phyloP scores from a whole-genome alignment of 2,329 filamentous ascomycete genomes.

The Penicillium sp. region DNA sequence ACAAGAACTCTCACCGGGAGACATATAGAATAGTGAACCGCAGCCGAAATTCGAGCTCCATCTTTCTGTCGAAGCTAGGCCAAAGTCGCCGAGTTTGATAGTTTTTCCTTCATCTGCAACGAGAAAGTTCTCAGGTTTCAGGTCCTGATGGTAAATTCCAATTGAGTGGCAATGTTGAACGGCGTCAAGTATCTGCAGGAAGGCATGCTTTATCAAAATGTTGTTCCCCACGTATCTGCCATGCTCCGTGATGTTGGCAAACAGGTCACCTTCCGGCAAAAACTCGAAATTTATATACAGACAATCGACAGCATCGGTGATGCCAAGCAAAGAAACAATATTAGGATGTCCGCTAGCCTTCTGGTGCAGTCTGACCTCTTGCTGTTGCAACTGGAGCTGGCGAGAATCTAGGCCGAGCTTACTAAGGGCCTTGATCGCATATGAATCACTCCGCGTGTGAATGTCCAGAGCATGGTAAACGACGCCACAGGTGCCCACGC shows the following conservation, averaged over 20 bases:
- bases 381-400: not conserved
- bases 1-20: not conserved
- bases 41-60: not conserved
- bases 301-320: not conserved
- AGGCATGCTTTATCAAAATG: not conserved
- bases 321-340: not conserved
- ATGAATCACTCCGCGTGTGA: not conserved
- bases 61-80: not conserved
- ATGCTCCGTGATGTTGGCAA: not conserved
- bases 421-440: not conserved
- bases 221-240: not conserved
- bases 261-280: not conserved
- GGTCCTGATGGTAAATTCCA: not conserved
- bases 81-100: not conserved
- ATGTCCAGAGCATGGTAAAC: not conserved
- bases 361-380: not conserved
- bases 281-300: not conserved
- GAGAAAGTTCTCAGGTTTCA: not conserved
- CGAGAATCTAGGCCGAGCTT: not conserved
- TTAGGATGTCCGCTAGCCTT: not conserved
- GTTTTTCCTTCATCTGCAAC: not conserved
- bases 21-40: not conserved
- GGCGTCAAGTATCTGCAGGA: not conserved
- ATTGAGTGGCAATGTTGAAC: not conserved
- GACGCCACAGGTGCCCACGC: not conserved